These are phyloP conservation scores for Apiospora rasikravindrae DNA, from an alignment of 2,329 filamentous ascomycete genomes.

Conservation along the genomic window DNA sequence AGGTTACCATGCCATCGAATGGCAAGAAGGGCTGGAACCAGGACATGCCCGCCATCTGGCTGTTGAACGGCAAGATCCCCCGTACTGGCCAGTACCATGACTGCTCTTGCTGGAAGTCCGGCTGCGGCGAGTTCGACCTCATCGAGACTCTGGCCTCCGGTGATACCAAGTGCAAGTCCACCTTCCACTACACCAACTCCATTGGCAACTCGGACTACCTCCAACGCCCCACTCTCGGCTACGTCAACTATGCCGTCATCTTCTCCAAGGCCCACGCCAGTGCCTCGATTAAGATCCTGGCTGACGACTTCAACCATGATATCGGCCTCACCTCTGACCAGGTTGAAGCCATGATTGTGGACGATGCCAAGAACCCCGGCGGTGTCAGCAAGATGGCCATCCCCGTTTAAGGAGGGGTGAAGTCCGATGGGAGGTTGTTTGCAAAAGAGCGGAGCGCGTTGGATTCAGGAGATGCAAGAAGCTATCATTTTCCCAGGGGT, in stretches of 20 bases:
- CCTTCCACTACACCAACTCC: conserved; percentile 67
- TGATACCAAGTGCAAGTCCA: conserved; percentile 70
- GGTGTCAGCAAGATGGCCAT: conserved; percentile 39
- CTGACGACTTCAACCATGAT: conserved; percentile 47
- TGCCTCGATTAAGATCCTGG: conserved; percentile 62
- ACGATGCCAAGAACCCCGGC: conserved; percentile 29
- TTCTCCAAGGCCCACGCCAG: conserved; percentile 57
- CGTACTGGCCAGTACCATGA: conserved; percentile 71
- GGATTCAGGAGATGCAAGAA: background rate
- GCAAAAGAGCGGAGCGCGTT: background rate
- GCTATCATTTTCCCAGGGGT: background rate
- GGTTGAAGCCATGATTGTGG: conserved; percentile 39
- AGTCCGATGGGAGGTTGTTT: background rate
- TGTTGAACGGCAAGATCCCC: conserved; percentile 75
- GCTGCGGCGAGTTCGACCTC: conserved; percentile 78
- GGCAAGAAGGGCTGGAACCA: conserved; percentile 56
- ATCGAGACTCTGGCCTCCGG: conserved; percentile 73
- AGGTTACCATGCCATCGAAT: conserved; percentile 74
- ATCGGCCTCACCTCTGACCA: conserved; percentile 44
- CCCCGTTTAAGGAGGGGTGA: background rate
- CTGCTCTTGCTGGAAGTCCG: conserved; percentile 73
- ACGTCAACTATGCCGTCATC: conserved; percentile 69
- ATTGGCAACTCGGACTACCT: conserved; percentile 77
- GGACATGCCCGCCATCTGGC: conserved; percentile 78
- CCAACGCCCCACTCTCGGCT: conserved; percentile 61